Evolutionary conservation across 331 rosid genomes (phyloP).

Genomic region (Acacia pycnantha): DNA sequence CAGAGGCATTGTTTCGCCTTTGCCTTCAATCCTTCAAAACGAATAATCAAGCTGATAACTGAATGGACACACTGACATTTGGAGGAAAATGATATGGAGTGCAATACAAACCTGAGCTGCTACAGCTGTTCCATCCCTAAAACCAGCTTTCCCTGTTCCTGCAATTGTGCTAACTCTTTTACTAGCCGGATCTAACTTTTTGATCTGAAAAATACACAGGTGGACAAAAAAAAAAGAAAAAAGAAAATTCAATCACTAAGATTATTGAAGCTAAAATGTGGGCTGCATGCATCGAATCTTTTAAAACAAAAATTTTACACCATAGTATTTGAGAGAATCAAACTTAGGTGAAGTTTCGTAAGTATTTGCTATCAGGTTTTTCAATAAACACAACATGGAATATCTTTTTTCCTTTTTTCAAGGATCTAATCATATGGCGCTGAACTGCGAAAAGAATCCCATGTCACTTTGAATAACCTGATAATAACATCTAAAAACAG

Average conservation of each 20-base stretch:
- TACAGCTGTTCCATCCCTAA: constrained; percentile 71
- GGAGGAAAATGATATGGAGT: constrained; percentile 17
- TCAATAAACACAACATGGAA: neutral
- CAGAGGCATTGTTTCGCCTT: neutral
- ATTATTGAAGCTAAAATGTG: constrained; percentile 16
- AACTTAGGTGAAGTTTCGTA: neutral
- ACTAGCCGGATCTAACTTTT: constrained; percentile 78
- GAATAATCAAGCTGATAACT: constrained; percentile 18
- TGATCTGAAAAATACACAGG: constrained; percentile 56
- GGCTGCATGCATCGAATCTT: constrained; percentile 5
- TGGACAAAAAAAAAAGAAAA: neutral
- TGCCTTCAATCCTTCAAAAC: neutral
- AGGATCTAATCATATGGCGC: neutral
- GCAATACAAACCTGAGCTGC: constrained; percentile 68
- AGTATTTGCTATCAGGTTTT: neutral
- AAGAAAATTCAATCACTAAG: constrained; percentile 16
- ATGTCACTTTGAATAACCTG: neutral
- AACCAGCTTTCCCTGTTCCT: constrained; percentile 95
- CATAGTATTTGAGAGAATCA: neutral
- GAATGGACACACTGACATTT: constrained; percentile 22
- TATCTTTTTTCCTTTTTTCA: neutral
- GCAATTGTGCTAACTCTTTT: constrained; percentile 80
- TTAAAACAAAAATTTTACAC: constrained; percentile 15
- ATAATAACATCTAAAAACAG: neutral
- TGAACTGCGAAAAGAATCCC: neutral